Base-by-base conservation (phyloP, 225 moss, liverwort and hornwort species). In the Pseudoscleropodium purum region DNA sequence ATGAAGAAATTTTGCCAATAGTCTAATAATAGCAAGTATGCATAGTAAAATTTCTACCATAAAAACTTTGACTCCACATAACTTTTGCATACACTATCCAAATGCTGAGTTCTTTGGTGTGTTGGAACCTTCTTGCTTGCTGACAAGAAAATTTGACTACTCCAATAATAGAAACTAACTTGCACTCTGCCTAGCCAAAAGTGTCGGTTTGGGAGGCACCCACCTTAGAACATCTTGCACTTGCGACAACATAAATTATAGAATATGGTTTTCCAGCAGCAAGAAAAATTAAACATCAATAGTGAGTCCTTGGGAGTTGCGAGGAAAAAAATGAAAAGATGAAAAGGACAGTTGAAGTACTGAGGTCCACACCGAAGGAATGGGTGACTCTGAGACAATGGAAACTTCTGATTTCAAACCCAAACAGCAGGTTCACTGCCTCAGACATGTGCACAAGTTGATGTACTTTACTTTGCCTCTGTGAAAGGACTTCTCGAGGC, bases 21-120 rank as follows among this genome's bases (percentile, higher is more conserved):
- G 10, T 59, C 9, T 25, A 60, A 23, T 59, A 59, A 23, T 59
- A 59, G 6, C 9, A 59, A 59, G 21, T 59, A 59, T 9, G 4
- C 59, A 21, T 9, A 59, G 4, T 59, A 59, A 23, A 23, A 10
- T 15, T 13, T 74, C 29, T 17, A 45, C 29, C 16, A 1, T 9
- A 73, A 29, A 66, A 19, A 54, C 17, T 54, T 54, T 18, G 2
- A 56, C 18, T 20, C 20, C 6, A 20, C 4, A 2, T 13, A 36
- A 21, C 13, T 23, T 21, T n/a, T 21, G 68, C 68, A 68, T 68
- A 12, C 7, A 13, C 2, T n/a, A 68, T n/a, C 37, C 14, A 24
- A 24, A 24, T n/a, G 24, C 8, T 1, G 0, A 2, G 4, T 39
- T 39, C 39, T 39, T 24, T 7, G 13, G n/a, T n/a, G n/a, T 0